Conservation (phyloP, 2,329 filamentous ascomycete genomes). For the Monosporascus ibericus region DNA sequence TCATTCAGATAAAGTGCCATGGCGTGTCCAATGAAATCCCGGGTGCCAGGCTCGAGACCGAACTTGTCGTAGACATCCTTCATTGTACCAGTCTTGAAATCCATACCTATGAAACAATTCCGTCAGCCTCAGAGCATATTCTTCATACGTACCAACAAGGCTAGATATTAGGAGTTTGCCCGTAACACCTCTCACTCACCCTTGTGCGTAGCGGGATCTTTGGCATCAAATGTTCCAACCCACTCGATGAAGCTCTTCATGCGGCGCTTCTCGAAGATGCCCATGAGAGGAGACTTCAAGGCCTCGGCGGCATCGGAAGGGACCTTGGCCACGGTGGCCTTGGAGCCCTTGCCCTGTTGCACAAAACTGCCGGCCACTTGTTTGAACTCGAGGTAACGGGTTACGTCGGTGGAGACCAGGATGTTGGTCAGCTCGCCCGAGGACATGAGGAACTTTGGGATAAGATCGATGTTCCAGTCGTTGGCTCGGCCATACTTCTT, state of each 20-base stretch:
- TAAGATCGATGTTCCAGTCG: constrained; percentile 99
- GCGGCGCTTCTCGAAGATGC: constrained; percentile 93
- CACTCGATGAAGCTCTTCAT: constrained; percentile 97
- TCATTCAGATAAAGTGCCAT: constrained; percentile 96
- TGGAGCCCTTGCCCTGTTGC: constrained; percentile 75
- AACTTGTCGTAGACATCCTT: constrained; percentile 99
- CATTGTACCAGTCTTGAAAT: constrained; percentile 77
- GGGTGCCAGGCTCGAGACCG: constrained; percentile 78
- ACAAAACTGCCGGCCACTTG: constrained; percentile 95
- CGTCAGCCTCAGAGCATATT: background rate
- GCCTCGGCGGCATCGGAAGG: constrained; percentile 89
- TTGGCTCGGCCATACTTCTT: constrained; percentile 94
- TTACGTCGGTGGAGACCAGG: constrained; percentile 90
- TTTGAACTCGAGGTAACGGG: constrained; percentile 84
- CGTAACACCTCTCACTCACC: constrained; percentile 46
- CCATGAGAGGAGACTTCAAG: constrained; percentile 89
- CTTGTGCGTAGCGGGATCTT: constrained; percentile 82
- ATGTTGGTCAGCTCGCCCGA: constrained; percentile 98
- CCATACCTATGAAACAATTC: constrained; percentile 54
- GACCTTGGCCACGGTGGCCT: constrained; percentile 93
- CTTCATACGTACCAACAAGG: background rate
- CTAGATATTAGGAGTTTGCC: background rate
- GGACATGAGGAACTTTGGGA: constrained; percentile 97
- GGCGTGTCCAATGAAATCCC: constrained; percentile 95
- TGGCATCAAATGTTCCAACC: constrained; percentile 79